Base-by-base conservation (phyloP, 1,284 basidiomycete genomes). In the Ganoderma boninense region DNA sequence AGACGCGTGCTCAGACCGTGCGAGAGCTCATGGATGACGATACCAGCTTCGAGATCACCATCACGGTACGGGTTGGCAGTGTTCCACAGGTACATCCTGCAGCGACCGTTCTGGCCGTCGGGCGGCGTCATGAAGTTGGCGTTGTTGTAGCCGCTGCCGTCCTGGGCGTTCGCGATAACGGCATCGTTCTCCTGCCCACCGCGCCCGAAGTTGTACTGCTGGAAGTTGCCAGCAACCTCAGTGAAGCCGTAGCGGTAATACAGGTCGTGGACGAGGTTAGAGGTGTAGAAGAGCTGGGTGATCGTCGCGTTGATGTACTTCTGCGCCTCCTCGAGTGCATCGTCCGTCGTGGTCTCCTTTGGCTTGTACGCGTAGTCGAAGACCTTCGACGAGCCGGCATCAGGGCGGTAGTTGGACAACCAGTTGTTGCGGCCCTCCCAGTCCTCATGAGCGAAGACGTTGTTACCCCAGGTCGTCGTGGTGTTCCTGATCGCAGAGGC, bases 21-120 rank as follows among this genome's bases (percentile, higher is more conserved):
- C 67, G 89, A 86, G 78, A 94, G 82, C 83, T 97, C 96, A 82
- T 97, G 95, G 72, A 97, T 95, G 76, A 97, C 95, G 72, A 97
- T 97, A 65, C 95, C 96, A 61, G 95, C 95, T 82, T 99, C 97
- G 67, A 98, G 87, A 77, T 98, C 97, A 59, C 97, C 97, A 78
- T 99, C 97, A 35, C 97, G 87, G 85, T 93, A 97, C 1, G 97
- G 97, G 29, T 89, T 86, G 11, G 91, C 92, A 0, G 94, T 95
- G 82, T 95, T 94, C 97, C 97, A 98, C 60, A 97, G 85, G 84
- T 97, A 98, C 97, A 98, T 98, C 75, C 97, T 89, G 94, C 97
- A 97, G 70, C 95, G 91, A 11, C 95, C 95, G 76, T 92, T 91
- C 84, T 91, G 89, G 59, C 85, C 87, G 68, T 88, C 92, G 66